Evolutionary conservation across 331 rosid species (phyloP).

Genomic region (Saraca asoca): DNA sequence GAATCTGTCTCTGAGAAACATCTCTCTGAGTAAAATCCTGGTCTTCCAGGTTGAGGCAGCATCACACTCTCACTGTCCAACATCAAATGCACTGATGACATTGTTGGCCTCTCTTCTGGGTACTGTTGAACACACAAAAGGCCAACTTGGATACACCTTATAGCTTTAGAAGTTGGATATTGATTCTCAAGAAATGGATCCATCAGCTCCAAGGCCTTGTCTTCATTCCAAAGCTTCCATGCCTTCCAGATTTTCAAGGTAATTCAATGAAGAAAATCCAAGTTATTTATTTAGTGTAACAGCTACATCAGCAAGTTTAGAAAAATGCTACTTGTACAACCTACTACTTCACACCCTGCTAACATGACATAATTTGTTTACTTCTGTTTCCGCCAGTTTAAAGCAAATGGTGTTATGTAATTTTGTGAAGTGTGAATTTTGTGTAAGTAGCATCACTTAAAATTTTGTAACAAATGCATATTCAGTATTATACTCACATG

Average conservation of each 20-base stretch:
- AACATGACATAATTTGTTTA: no score
- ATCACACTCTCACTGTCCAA: slow-evolving; percentile 41
- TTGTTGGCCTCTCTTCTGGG: slow-evolving; percentile 52
- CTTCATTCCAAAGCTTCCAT: slow-evolving; percentile 57
- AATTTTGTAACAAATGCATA: background rate
- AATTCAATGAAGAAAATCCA: slow-evolving; percentile 3
- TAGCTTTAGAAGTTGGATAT: slow-evolving; percentile 10
- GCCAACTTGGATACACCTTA: slow-evolving; percentile 48
- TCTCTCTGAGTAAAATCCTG: slow-evolving; percentile 54
- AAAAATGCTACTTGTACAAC: no score
- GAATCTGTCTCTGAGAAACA: slow-evolving; percentile 44
- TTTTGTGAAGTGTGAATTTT: no score
- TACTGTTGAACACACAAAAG: slow-evolving; percentile 51
- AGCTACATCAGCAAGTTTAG: no score
- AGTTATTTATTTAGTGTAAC: slow-evolving; percentile 19
- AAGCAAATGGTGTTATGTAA: no score
- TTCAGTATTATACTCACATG: slow-evolving; percentile 47
- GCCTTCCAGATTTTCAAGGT: slow-evolving; percentile 37
- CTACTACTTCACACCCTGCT: no score
- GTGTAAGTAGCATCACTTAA: background rate
- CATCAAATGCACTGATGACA: slow-evolving; percentile 48
- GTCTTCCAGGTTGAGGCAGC: slow-evolving; percentile 48
- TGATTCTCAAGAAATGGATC: slow-evolving; percentile 37
- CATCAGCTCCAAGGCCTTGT: slow-evolving; percentile 41
- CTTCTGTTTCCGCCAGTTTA: no score